These are phyloP conservation scores for Paraconiothyrium brasiliense DNA, from an alignment of 2,329 filamentous ascomycete genomes.

Conservation along the genomic window DNA sequence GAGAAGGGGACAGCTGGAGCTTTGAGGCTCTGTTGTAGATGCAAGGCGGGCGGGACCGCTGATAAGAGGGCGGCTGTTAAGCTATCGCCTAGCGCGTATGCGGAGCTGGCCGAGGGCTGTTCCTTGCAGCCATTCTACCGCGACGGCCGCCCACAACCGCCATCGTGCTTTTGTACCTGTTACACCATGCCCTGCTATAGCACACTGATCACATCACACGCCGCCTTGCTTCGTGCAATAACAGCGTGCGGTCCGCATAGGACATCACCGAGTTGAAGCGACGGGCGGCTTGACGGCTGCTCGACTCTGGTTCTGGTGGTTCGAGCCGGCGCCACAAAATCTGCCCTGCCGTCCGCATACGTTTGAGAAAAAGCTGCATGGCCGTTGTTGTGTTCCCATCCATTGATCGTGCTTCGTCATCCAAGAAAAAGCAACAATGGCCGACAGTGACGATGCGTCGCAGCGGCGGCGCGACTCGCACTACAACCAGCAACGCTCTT, in stretches of 20 bases:
- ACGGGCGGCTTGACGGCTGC: too few species aligned
- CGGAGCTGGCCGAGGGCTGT: not conserved
- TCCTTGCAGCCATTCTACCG: not conserved
- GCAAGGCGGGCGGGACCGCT: constrained; percentile 5
- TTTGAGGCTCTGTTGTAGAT: constrained; percentile 6
- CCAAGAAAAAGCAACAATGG: constrained; percentile 24
- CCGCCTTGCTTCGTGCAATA: not conserved
- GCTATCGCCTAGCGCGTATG: not conserved
- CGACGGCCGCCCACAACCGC: not conserved
- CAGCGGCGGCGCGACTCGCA: constrained; percentile 39
- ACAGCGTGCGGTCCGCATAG: not conserved
- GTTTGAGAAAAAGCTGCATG: not conserved
- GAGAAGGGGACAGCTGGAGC: not conserved
- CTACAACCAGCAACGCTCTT: constrained; percentile 49
- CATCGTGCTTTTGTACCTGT: not conserved
- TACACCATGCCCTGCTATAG: not conserved
- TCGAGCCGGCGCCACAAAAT: not conserved
- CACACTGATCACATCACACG: not conserved
- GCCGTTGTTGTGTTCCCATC: not conserved
- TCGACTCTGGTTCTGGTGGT: not conserved
- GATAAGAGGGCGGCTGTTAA: constrained; percentile 8
- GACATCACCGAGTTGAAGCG: too few species aligned
- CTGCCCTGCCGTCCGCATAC: not conserved
- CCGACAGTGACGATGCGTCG: constrained; percentile 37
- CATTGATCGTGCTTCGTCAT: not conserved